Evolutionary conservation across 495 filamentous ascomycete genomes (phyloP).

Genomic region (Aspergillus baeticus): DNA sequence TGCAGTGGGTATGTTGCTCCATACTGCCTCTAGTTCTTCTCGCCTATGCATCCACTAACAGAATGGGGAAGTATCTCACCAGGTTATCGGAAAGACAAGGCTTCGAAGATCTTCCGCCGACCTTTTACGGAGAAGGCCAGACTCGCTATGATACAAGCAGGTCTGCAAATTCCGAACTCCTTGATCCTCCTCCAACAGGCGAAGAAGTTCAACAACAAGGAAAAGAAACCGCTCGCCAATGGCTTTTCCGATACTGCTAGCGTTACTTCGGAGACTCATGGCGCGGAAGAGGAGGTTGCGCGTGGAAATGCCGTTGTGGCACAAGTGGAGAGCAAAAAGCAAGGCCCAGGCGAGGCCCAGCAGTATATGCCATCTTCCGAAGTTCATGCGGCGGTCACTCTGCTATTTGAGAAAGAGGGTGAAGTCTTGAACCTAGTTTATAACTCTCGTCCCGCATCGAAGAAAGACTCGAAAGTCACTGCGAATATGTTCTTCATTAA

Average conservation of each 20-base stretch:
- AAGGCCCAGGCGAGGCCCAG: constrained; percentile 44
- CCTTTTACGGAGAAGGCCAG: constrained; percentile 67
- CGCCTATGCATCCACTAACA: constrained; percentile 20
- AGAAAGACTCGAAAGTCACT: constrained; percentile 51
- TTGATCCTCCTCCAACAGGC: constrained; percentile 46
- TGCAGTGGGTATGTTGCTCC: constrained; percentile 61
- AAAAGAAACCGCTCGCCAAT: constrained; percentile 29
- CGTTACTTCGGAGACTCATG: constrained; percentile 37
- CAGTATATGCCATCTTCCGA: constrained; percentile 72
- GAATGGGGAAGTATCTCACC: constrained; percentile 61
- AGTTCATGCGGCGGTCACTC: constrained; percentile 68
- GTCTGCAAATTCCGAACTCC: constrained; percentile 66
- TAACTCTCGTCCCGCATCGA: constrained; percentile 60
- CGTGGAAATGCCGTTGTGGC: constrained; percentile 48
- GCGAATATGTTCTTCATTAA: constrained; percentile 94
- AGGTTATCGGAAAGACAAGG: constrained; percentile 78
- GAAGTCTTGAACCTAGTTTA: constrained; percentile 82
- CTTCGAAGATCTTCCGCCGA: constrained; percentile 90
- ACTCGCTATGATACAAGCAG: constrained; percentile 68
- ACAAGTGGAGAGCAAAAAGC: constrained; percentile 29
- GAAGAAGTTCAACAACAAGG: constrained; percentile 32
- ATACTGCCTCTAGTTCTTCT: not conserved
- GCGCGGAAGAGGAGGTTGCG: constrained; percentile 70
- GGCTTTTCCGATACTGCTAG: constrained; percentile 23
- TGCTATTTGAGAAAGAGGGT: constrained; percentile 83